A percentile compares a stretch with the other conserved stretches of the same genome.
Conservation (phyloP, 2,329 filamentous ascomycete genomes). For the Arthrobotrys entomopaga region DNA sequence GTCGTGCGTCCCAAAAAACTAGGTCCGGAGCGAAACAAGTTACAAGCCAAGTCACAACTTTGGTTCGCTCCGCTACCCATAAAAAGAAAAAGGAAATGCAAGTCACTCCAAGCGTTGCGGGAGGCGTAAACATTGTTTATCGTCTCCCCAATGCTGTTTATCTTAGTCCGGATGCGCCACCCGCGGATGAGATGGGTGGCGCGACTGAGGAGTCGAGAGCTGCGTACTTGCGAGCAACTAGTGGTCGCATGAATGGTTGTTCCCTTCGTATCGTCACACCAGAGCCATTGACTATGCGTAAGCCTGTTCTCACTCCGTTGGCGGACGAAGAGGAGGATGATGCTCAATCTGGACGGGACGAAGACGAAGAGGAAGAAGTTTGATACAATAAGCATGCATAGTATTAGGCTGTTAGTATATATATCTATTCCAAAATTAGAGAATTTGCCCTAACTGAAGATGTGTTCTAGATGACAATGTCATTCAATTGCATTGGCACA, state of each 20-base stretch:
- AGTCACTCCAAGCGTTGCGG: background rate
- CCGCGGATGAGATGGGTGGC: background rate
- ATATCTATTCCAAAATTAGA: background rate
- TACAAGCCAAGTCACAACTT: background rate
- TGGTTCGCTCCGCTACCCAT: slow-evolving; percentile 17
- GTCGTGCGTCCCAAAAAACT: slow-evolving; percentile 20
- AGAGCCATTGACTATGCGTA: background rate
- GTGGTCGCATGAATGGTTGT: slow-evolving; percentile 17
- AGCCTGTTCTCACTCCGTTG: background rate
- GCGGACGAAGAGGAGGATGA: background rate
- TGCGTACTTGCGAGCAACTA: background rate
- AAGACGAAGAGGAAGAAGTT: background rate
- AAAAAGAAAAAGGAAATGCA: background rate
- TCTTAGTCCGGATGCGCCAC: slow-evolving; percentile 12
- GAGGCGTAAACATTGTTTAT: background rate
- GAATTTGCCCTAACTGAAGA: background rate
- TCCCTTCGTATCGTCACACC: slow-evolving; percentile 20
- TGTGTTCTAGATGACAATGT: no score
- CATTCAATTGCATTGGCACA: no score
- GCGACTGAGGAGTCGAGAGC: background rate
- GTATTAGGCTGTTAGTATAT: background rate
- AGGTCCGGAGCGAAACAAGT: slow-evolving; percentile 9
- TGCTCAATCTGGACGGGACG: background rate
- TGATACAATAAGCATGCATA: background rate
- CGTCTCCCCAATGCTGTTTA: slow-evolving; percentile 20